Percentiles rank a stretch among this genome's conserved stretches.
phyloP scores from a whole-genome alignment of 2,329 filamentous ascomycete species.

The Apiospora hydei region DNA sequence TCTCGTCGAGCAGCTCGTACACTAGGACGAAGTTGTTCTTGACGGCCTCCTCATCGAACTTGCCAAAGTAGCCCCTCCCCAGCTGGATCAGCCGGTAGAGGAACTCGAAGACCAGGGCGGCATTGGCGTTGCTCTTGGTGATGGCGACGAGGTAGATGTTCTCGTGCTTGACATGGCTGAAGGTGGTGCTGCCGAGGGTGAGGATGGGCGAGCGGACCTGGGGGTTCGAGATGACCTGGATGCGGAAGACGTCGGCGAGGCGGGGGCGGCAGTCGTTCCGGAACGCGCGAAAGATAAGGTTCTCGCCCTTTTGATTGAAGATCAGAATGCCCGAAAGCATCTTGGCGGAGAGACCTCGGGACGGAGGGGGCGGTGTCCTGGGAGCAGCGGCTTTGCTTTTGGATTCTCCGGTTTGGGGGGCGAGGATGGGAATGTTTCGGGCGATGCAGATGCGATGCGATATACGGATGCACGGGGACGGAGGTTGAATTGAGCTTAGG shows the following conservation, averaged over 20 bases:
- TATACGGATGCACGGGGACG: conserved; percentile 19
- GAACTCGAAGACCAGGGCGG: conserved; percentile 97
- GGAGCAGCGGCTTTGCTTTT: neutral
- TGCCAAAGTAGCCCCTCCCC: conserved; percentile 96
- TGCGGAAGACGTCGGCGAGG: conserved; percentile 98
- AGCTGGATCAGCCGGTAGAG: conserved; percentile 89
- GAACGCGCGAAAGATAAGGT: conserved; percentile 98
- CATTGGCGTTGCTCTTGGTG: conserved; percentile 99
- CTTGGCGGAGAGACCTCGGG: conserved; percentile 20
- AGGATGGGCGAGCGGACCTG: conserved; percentile 97
- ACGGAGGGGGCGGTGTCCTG: neutral
- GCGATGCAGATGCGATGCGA: conserved; percentile 3
- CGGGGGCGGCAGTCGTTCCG: conserved; percentile 97
- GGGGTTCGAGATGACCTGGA: conserved; percentile 98
- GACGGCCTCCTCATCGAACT: conserved; percentile 98
- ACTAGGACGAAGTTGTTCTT: conserved; percentile 99
- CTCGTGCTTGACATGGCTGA: conserved; percentile 99
- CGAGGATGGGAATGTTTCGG: neutral
- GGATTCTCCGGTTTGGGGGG: neutral
- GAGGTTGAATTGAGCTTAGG: conserved; percentile 20
- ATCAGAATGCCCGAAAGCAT: conserved; percentile 98
- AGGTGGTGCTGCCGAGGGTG: conserved; percentile 96
- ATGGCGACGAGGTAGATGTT: conserved; percentile 98
- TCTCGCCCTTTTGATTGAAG: conserved; percentile 99
- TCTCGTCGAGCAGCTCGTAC: conserved; percentile 97